These are phyloP conservation scores for Quercus lobata DNA, from an alignment of 331 rosid genomes.

Conservation along the genomic window DNA sequence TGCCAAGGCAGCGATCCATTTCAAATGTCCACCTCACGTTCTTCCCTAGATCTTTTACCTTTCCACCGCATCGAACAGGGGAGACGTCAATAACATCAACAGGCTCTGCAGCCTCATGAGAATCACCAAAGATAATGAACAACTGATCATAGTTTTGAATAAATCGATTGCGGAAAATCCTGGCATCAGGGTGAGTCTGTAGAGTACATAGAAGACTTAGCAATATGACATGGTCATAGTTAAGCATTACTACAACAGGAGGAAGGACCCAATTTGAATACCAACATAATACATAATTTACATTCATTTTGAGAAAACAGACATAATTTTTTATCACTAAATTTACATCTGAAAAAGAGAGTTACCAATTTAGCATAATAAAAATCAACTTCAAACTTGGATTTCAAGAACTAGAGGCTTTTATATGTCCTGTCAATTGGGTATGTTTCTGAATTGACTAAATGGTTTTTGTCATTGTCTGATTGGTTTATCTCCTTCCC, in stretches of 20 bases:
- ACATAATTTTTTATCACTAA: background rate
- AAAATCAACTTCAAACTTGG: background rate
- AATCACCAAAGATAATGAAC: conserved; percentile 40
- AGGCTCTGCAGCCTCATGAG: conserved; percentile 28
- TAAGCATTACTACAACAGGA: background rate
- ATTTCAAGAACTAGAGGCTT: background rate
- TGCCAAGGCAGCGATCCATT: conserved; percentile 47
- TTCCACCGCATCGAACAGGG: conserved; percentile 26
- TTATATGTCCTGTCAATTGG: background rate
- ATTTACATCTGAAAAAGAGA: background rate
- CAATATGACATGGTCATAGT: background rate
- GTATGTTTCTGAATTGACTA: background rate
- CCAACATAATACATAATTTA: background rate
- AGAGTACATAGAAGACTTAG: background rate
- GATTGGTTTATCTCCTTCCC: background rate
- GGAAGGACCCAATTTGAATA: background rate
- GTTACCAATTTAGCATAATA: background rate
- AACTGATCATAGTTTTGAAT: conserved; percentile 48
- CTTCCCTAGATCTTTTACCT: conserved; percentile 33
- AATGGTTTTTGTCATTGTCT: background rate
- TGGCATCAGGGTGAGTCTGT: conserved; percentile 50
- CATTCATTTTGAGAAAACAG: background rate
- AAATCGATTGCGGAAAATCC: conserved; percentile 34
- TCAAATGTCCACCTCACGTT: conserved; percentile 48
- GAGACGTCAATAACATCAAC: conserved; percentile 14